Percentiles rank a stretch among this genome's conserved stretches.
These are phyloP conservation scores for Thymus quinquecostatus DNA, from an alignment of 257 asterid species.

Conservation along the genomic window DNA sequence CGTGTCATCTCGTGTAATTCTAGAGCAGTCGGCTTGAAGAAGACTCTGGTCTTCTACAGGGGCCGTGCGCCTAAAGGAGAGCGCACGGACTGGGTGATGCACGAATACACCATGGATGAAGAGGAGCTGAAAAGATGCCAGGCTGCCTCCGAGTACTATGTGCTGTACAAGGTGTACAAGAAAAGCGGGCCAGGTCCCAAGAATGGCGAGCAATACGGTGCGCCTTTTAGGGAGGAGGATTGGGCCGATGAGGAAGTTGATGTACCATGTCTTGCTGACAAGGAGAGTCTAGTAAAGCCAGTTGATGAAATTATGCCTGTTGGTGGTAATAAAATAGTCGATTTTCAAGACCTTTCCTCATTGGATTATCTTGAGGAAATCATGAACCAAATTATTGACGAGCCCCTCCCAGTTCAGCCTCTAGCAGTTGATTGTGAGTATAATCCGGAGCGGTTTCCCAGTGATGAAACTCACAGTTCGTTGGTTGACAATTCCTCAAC, in stretches of 20 bases:
- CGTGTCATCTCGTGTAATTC: constrained; percentile 64
- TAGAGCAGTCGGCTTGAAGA: constrained; percentile 81
- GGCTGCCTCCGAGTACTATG: constrained; percentile 63
- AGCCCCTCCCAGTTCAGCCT: constrained; percentile 38
- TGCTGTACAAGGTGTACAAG: constrained; percentile 82
- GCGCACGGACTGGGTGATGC: constrained; percentile 99
- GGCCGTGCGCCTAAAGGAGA: constrained; percentile 92
- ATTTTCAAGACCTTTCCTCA: constrained; percentile 30
- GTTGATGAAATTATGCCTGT: constrained; percentile 32
- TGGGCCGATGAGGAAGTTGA: constrained; percentile 67
- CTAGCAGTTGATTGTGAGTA: constrained; percentile 31
- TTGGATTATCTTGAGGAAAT: constrained; percentile 61
- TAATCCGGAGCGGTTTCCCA: constrained; percentile 38
- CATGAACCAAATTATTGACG: constrained; percentile 49
- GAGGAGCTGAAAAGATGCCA: constrained; percentile 73
- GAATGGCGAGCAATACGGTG: constrained; percentile 98
- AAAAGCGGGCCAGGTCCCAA: constrained; percentile 99
- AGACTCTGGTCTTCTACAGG: constrained; percentile 82
- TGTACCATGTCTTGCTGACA: constrained; percentile 31
- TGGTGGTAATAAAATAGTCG: constrained; percentile 20
- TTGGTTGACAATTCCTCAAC: constrained; percentile 44
- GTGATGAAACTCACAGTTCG: constrained; percentile 47
- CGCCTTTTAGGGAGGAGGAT: constrained; percentile 87
- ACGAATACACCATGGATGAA: constrained; percentile 85
- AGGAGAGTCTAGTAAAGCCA: constrained; percentile 32